These are phyloP conservation scores for Geopyxis carbonaria DNA, from an alignment of 495 filamentous ascomycete genomes.

Conservation along the genomic window DNA sequence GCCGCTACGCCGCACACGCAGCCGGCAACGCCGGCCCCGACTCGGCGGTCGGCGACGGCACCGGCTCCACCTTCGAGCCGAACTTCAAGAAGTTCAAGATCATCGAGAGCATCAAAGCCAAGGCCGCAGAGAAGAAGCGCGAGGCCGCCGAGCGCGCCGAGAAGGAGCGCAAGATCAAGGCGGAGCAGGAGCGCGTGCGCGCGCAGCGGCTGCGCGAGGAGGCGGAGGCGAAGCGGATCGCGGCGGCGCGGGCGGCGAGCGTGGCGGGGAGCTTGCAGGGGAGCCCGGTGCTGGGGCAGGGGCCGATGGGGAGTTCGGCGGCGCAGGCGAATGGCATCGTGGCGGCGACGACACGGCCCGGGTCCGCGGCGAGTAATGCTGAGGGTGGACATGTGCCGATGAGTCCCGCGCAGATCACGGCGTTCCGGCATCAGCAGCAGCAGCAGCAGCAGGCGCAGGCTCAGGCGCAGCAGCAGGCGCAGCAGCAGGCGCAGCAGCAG, in stretches of 20 bases:
- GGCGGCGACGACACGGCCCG: conserved; percentile 20
- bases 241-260: conserved; percentile 26
- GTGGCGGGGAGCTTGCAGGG: conserved; percentile 21
- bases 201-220: conserved; percentile 26
- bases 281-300: conserved; percentile 16
- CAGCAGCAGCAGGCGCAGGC: conserved; percentile 13
- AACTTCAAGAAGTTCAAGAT: conserved; percentile 82
- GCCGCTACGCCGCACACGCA: conserved; percentile 43
- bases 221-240: conserved; percentile 25
- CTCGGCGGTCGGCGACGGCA: conserved; percentile 55
- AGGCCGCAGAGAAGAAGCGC: conserved; percentile 51
- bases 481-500: conserved; percentile 25
- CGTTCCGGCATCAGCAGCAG: conserved; percentile 22
- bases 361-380: conserved; percentile 18
- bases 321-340: conserved; percentile 17
- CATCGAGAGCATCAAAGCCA: conserved; percentile 63
- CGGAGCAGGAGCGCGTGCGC: conserved; percentile 26
- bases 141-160: conserved; percentile 51
- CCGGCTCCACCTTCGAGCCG: conserved; percentile 58
- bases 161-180: conserved; percentile 35
- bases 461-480: conserved; percentile 23
- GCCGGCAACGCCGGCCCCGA: conserved; percentile 40
- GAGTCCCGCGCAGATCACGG: conserved; percentile 35
- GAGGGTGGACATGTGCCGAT: conserved; percentile 28
- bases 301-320: conserved; percentile 21